phyloP scores from a whole-genome alignment of 1,284 basidiomycete species.

The Lentinus polychrous region DNA sequence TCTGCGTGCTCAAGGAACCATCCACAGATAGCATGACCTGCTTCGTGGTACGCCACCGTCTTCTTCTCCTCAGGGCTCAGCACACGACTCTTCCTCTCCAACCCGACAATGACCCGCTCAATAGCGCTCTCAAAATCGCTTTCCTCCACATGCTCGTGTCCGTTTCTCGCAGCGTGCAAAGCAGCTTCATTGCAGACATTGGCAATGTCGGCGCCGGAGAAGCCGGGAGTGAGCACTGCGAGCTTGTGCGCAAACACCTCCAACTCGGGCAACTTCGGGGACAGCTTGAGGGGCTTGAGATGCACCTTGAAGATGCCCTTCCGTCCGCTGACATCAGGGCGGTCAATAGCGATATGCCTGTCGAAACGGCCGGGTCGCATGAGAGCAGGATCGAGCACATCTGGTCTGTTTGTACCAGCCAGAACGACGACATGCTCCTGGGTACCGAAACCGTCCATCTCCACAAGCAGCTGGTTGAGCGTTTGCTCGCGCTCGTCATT shows the following conservation, averaged over 20 bases:
- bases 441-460: slow-evolving; percentile 99
- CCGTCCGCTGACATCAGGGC: slow-evolving; percentile 91
- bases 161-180: slow-evolving; percentile 86
- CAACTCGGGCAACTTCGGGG: slow-evolving; percentile 50
- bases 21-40: slow-evolving; percentile 95
- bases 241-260: slow-evolving; percentile 82
- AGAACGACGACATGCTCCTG: slow-evolving; percentile 95
- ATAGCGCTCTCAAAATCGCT: slow-evolving; percentile 95
- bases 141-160: slow-evolving; percentile 76
- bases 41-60: slow-evolving; percentile 98
- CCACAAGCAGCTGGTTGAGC: slow-evolving; percentile 95
- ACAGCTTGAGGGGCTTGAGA: slow-evolving; percentile 77
- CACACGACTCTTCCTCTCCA: slow-evolving; percentile 94
- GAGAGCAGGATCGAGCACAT: slow-evolving; percentile 91
- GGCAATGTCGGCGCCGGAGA: slow-evolving; percentile 97
- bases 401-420: slow-evolving; percentile 94
- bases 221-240: slow-evolving; percentile 93
- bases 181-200: slow-evolving; percentile 99
- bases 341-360: slow-evolving; percentile 92
- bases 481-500: slow-evolving; percentile 99
- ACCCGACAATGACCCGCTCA: slow-evolving; percentile 94
- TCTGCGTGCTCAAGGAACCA: slow-evolving; percentile 99
- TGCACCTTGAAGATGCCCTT: slow-evolving; percentile 95
- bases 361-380: slow-evolving; percentile 98
- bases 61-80: slow-evolving; percentile 96